Evolutionary conservation across 805 yeast genomes (phyloP), one percentile per base, ranked within the genome.

Genomic region (Brettanomyces naardenensis): DNA sequence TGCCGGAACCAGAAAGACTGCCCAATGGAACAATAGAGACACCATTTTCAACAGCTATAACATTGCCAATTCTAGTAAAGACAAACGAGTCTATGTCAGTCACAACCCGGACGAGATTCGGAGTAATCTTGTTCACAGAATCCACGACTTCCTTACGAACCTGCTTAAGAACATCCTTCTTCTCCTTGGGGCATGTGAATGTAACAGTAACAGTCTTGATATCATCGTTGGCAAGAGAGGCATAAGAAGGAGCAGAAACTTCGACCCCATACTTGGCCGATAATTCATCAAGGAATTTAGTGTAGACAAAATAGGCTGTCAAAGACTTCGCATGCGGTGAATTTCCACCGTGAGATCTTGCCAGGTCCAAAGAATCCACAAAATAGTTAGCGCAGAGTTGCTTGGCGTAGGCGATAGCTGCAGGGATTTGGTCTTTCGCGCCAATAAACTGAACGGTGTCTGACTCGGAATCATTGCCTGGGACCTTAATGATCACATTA

Each of bases 301-400:
- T 64, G 43, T 71, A 66, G 38, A 62, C 56, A 47, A 92, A 80
- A 56, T 69, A 84, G 10, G 80, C 69, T 31, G 87, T 80, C 40
- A 92, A 67, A 29, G 78, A 71, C 44, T 75, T 74, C 7, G 95
- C 96, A 52, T 92, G 97, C 14, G 65, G 57, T 37, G 74, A 54
- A 53, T 85, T 75, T 46, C 83, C 85, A 52, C 87, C 84, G 58
- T 92, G 97, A 22, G 97, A 95, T 59, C 75, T 80, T 9, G 94
- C 78, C 58, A 92, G 79, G 51, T 88, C 95, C 53, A 92, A 68
- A 26, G 76, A 62, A 46, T 79, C 87, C 29, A 80, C 74, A 40
- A 69, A 65, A 54, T 69, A 76, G 39, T 73, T 68, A 34, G 77
- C 65, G 25, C 92, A 73, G 30, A 75, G 66, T 35, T 68, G 56